A percentile compares a stretch with the other conserved stretches of the same genome.
Conservation (phyloP, 1,284 basidiomycete genomes). For the Boletus albobrunnescens region DNA sequence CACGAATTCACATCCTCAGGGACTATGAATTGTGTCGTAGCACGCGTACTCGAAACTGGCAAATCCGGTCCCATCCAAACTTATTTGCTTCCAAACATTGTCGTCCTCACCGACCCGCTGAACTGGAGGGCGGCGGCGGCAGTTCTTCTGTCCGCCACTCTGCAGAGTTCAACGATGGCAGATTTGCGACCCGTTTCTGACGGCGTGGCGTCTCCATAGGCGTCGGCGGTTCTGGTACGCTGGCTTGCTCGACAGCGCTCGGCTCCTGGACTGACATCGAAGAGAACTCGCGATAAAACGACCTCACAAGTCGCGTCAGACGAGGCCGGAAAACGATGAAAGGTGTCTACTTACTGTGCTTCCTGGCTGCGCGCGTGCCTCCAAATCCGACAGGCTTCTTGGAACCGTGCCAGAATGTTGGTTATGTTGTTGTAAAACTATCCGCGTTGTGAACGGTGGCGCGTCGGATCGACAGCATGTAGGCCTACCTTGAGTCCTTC, state of each 20-base stretch:
- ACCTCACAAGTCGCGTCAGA: conserved; percentile 25
- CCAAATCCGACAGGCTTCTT: conserved; percentile 74
- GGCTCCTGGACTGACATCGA: conserved; percentile 36
- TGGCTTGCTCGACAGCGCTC: conserved; percentile 3
- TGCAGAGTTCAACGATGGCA: conserved; percentile 47
- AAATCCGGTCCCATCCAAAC: not conserved
- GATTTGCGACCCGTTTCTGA: conserved; percentile 27
- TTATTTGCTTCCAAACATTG: not conserved
- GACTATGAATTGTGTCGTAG: not conserved
- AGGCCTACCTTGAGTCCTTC: conserved; percentile 76
- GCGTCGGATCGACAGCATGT: not conserved
- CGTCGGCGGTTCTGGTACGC: conserved; percentile 3
- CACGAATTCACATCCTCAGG: too few relatives aligned
- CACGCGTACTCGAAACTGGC: not conserved
- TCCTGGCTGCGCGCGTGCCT: conserved; percentile 66
- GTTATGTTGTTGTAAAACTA: conserved; percentile 85
- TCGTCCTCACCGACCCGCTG: conserved; percentile 5
- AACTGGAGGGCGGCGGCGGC: conserved; percentile 19
- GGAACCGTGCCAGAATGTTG: conserved; percentile 68
- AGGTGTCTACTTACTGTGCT: conserved; percentile 32
- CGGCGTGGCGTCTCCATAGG: conserved; percentile 14
- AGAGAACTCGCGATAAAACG: conserved; percentile 39
- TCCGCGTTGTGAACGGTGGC: not conserved
- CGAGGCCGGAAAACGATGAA: not conserved
- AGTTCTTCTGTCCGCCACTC: conserved; percentile 46